A percentile compares a stretch with the other conserved stretches of the same genome.
phyloP scores from a whole-genome alignment of 352 stramenopile species.

The Phytophthora idaei region DNA sequence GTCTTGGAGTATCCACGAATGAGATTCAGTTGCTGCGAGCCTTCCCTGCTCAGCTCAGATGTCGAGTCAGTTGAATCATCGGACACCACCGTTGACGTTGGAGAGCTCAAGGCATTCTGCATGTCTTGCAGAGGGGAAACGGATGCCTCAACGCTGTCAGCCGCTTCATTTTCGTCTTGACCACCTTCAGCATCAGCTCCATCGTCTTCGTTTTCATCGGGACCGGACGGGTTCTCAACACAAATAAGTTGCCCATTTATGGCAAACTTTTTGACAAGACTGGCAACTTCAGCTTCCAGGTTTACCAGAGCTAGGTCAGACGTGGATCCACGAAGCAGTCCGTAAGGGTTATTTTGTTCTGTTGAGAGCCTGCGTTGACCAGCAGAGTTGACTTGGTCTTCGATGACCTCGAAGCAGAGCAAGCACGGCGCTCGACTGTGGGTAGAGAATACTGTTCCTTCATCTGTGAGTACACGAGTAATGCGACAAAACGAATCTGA shows the following conservation, averaged over 20 bases:
- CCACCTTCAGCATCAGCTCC: slow-evolving; percentile 15
- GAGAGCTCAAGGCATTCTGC: slow-evolving; percentile 19
- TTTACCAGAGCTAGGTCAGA: slow-evolving; percentile 29
- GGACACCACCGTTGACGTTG: slow-evolving; percentile 6
- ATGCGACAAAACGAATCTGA: slow-evolving; percentile 76
- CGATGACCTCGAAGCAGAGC: slow-evolving; percentile 81
- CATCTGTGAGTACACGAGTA: slow-evolving; percentile 62
- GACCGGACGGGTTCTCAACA: slow-evolving; percentile 36
- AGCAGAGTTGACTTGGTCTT: slow-evolving; percentile 71
- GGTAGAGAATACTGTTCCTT: slow-evolving; percentile 86
- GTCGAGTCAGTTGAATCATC: slow-evolving; percentile 34
- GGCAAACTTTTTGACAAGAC: slow-evolving; percentile 58
- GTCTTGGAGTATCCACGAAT: slow-evolving; percentile 65
- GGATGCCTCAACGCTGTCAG: slow-evolving; percentile 7
- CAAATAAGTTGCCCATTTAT: slow-evolving; percentile 70
- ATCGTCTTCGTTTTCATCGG: slow-evolving; percentile 49
- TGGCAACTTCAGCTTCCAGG: slow-evolving; percentile 54
- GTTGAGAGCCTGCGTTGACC: slow-evolving; percentile 44
- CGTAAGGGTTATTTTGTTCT: slow-evolving; percentile 2
- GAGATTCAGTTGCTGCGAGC: slow-evolving; percentile 35
- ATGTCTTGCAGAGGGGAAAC: slow-evolving; percentile 9
- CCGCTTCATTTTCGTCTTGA: slow-evolving; percentile 9
- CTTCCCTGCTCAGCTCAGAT: slow-evolving; percentile 17
- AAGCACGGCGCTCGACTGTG: slow-evolving; percentile 75
- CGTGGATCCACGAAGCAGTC: slow-evolving; percentile 7